phyloP scores from a whole-genome alignment of 139 green algal species.

The Coccomyxa sp. region DNA sequence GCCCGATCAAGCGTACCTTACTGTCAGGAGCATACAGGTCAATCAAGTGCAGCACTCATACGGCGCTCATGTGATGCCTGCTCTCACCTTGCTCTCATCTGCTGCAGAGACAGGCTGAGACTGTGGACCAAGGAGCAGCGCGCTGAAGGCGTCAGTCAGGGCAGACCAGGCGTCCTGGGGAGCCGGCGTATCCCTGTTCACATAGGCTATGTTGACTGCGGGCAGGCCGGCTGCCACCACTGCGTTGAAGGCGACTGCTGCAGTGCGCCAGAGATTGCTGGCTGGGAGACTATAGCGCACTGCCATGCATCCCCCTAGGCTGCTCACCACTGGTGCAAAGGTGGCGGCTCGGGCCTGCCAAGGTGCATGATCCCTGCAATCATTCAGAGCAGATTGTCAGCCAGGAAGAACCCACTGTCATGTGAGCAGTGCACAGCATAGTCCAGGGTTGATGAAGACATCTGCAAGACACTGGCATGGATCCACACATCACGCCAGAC shows the following conservation, averaged over 20 bases:
- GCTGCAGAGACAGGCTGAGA: neutral
- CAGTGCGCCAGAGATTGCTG: conserved; percentile 60
- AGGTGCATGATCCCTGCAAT: conserved; percentile 43
- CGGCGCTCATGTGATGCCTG: neutral
- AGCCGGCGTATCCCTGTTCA: conserved; percentile 13
- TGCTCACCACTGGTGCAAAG: conserved; percentile 50
- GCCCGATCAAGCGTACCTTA: neutral
- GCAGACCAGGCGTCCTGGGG: conserved; percentile 32
- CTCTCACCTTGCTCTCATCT: neutral
- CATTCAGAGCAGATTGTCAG: neutral
- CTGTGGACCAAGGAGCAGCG: conserved; percentile 48
- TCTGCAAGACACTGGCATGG: too few species aligned
- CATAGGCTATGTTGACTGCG: conserved; percentile 59
- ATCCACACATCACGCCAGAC: too few species aligned
- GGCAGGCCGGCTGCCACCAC: conserved; percentile 60
- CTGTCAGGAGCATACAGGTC: neutral
- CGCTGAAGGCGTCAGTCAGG: conserved; percentile 50
- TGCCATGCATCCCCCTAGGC: conserved; percentile 65
- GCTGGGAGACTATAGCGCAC: conserved; percentile 24
- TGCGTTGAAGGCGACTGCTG: conserved; percentile 47
- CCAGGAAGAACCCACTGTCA: too few species aligned
- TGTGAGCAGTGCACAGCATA: too few species aligned
- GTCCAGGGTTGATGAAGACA: too few species aligned
- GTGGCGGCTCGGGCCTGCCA: conserved; percentile 52
- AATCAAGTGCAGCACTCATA: neutral